These are phyloP conservation scores for Solanum ossicruentum DNA, from an alignment of 257 asterid genomes.

Conservation along the genomic window DNA sequence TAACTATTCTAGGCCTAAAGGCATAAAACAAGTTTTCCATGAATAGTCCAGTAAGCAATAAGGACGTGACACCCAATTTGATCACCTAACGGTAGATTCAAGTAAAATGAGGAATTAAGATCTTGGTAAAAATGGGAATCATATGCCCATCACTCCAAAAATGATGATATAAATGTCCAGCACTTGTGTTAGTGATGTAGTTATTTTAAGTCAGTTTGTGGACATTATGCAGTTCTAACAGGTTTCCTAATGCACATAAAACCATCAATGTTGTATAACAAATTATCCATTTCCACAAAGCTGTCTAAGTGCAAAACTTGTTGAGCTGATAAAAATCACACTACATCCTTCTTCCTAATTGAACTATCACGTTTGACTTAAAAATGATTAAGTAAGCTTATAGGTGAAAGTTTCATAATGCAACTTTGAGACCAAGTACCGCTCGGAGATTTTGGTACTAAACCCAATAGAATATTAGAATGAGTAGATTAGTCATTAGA, in stretches of 20 bases:
- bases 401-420: not conserved
- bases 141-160: not conserved
- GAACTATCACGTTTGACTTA: not conserved
- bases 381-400: not conserved
- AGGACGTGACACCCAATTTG: not conserved
- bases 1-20: not conserved
- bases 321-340: not conserved
- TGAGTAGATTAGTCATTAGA: not conserved
- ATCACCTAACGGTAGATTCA: not conserved
- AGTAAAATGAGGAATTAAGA: not conserved
- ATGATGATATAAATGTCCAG: not conserved
- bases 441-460: not conserved
- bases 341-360: not conserved
- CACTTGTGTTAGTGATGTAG: not conserved
- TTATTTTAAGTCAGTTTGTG: not conserved
- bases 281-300: not conserved
- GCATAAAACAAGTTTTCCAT: not conserved
- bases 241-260: not conserved
- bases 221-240: not conserved
- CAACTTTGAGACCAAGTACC: not conserved
- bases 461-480: not conserved
- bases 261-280: not conserved
- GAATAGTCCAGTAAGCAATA: not conserved
- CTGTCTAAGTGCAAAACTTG: not conserved
- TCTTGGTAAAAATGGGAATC: not conserved